A percentile compares a stretch with the other conserved stretches of the same genome.
Evolutionary conservation across 495 filamentous ascomycete species (phyloP).

Genomic region (Hypoxylon rickii): DNA sequence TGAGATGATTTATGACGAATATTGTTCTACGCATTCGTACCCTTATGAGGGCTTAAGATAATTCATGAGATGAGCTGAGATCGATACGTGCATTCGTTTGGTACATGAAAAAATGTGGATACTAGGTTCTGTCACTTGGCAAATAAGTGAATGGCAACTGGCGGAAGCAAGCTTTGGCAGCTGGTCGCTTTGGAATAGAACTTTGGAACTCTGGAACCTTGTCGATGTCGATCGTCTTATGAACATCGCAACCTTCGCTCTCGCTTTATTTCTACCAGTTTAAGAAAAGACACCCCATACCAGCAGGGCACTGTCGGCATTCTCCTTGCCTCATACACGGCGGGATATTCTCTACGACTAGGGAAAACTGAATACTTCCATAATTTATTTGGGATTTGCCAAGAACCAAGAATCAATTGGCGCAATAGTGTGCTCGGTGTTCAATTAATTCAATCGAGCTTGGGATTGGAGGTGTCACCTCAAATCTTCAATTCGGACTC

Average conservation of each 20-base stretch:
- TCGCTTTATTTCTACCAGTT: slow-evolving; percentile 7
- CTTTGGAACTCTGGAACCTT: slow-evolving; percentile 7
- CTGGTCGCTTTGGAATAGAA: too few species aligned
- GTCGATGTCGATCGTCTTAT: background rate
- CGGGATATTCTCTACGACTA: background rate
- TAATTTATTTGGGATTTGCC: slow-evolving; percentile 3
- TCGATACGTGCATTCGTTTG: too few species aligned
- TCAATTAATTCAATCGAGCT: slow-evolving; percentile 27
- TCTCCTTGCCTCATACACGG: background rate
- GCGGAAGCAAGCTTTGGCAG: too few species aligned
- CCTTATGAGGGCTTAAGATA: too few species aligned
- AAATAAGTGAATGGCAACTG: background rate
- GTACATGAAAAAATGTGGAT: background rate
- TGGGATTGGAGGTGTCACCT: slow-evolving; percentile 20
- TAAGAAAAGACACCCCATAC: background rate
- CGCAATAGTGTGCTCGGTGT: slow-evolving; percentile 26
- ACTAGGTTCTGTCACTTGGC: background rate
- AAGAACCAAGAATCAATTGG: slow-evolving; percentile 17
- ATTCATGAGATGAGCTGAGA: background rate
- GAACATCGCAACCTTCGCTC: background rate
- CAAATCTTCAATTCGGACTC: background rate
- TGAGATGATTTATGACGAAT: too few species aligned
- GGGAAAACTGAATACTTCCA: too few species aligned
- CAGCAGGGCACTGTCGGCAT: background rate
- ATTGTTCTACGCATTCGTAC: too few species aligned